phyloP scores from a whole-genome alignment of 2,329 filamentous ascomycete species.

The Hypocrella siamensis region DNA sequence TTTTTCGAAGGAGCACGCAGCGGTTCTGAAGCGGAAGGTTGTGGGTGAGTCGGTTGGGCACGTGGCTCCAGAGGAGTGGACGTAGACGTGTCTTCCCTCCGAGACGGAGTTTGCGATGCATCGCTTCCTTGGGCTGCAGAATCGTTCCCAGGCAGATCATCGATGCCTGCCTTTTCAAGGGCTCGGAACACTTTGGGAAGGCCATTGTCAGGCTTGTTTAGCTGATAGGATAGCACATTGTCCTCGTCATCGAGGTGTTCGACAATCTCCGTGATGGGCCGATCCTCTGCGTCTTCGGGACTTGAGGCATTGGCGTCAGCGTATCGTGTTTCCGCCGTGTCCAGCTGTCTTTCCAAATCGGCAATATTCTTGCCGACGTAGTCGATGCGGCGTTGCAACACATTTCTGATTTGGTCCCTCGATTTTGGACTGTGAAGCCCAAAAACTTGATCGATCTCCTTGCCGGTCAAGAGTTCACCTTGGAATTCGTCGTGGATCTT shows the following conservation, averaged over 20 bases:
- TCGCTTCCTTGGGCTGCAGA: not conserved
- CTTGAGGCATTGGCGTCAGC: conserved; percentile 44
- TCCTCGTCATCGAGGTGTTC: conserved; percentile 87
- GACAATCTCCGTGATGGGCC: conserved; percentile 78
- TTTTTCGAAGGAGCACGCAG: conserved; percentile 12
- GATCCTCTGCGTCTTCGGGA: conserved; percentile 47
- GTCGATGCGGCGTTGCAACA: conserved; percentile 59
- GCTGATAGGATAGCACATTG: conserved; percentile 56
- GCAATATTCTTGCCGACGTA: conserved; percentile 75
- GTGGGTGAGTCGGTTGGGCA: too few relatives aligned
- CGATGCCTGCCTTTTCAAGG: conserved; percentile 61
- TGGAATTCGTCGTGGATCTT: conserved; percentile 42
- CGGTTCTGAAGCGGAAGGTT: not conserved
- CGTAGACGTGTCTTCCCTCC: too few relatives aligned
- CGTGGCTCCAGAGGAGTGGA: too few relatives aligned
- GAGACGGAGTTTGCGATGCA: not conserved
- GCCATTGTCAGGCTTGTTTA: conserved; percentile 51
- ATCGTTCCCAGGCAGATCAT: conserved; percentile 19
- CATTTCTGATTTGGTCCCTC: conserved; percentile 37
- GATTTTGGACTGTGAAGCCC: conserved; percentile 13
- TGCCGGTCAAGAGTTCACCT: conserved; percentile 45
- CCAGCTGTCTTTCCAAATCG: conserved; percentile 58
- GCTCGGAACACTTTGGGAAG: conserved; percentile 55
- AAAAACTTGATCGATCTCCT: conserved; percentile 34
- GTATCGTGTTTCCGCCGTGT: conserved; percentile 52